Conservation (phyloP, 768 basidiomycete genomes). For the Lentinula sp. region DNA sequence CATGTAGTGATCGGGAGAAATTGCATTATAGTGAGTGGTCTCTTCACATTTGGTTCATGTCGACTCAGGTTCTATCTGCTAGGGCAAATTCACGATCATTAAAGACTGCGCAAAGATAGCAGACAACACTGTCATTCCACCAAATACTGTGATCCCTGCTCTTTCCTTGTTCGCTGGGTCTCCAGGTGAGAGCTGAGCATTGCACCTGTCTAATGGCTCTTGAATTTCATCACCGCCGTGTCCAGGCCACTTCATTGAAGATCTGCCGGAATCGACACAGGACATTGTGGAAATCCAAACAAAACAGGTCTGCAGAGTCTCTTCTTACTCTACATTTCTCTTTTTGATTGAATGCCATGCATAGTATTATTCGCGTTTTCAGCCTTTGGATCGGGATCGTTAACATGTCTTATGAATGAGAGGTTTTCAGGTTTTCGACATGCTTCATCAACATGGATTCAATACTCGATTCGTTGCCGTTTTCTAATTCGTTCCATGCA, state of each 20-base stretch:
- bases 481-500: too few species aligned
- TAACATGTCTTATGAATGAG: neutral
- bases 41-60: constrained; percentile 4
- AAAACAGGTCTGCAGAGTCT: constrained; percentile 37
- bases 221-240: neutral
- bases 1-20: constrained; percentile 94
- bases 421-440: neutral
- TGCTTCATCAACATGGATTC: neutral
- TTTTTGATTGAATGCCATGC: neutral
- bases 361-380: constrained; percentile 7
- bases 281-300: constrained; percentile 84
- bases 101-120: constrained; percentile 91
- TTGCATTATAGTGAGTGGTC: constrained; percentile 76
- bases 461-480: too few species aligned
- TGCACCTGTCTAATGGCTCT: neutral
- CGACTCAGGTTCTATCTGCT: neutral
- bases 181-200: constrained; percentile 53
- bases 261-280: constrained; percentile 91
- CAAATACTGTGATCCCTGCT: constrained; percentile 90
- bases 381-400: constrained; percentile 4
- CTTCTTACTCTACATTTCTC: too few species aligned
- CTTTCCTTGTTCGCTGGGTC: constrained; percentile 82
- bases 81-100: constrained; percentile 97
- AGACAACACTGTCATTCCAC: constrained; percentile 85
- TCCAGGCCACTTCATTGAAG: constrained; percentile 72